Evolutionary conservation across 2,329 filamentous ascomycete species (phyloP).

Genomic region (Fusarium sublunatum): DNA sequence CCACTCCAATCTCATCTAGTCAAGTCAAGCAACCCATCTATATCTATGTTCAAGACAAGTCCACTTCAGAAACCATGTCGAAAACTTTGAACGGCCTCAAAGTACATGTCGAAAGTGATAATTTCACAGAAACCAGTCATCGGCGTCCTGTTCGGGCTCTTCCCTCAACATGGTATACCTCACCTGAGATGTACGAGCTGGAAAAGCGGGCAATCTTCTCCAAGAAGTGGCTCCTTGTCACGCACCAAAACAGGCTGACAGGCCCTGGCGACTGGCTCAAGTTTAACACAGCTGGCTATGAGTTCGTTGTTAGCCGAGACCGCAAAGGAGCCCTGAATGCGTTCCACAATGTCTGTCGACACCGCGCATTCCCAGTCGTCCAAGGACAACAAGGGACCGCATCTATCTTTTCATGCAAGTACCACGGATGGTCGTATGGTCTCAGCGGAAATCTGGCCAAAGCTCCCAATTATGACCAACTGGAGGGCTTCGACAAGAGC

Average conservation of each 20-base stretch:
- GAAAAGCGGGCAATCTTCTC: slow-evolving; percentile 68
- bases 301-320: slow-evolving; percentile 59
- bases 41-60: background rate
- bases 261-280: slow-evolving; percentile 67
- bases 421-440: slow-evolving; percentile 72
- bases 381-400: slow-evolving; percentile 57
- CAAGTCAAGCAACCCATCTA: background rate
- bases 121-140: slow-evolving; percentile 27
- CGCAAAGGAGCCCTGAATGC: slow-evolving; percentile 61
- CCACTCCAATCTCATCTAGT: no score
- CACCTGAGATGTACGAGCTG: slow-evolving; percentile 64
- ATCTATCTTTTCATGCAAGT: slow-evolving; percentile 67
- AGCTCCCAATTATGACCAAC: slow-evolving; percentile 63
- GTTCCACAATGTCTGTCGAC: slow-evolving; percentile 73
- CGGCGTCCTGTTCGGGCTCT: slow-evolving; percentile 50
- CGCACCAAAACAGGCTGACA: slow-evolving; percentile 61
- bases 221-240: slow-evolving; percentile 65
- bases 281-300: slow-evolving; percentile 64
- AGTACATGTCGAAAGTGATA: slow-evolving; percentile 23
- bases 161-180: slow-evolving; percentile 63
- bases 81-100: slow-evolving; percentile 20
- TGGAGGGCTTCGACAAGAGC: slow-evolving; percentile 65
- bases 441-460: slow-evolving; percentile 68
- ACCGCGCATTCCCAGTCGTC: slow-evolving; percentile 69
- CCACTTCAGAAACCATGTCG: background rate